Conservation (phyloP, 1,284 basidiomycete species). For the Pulchroboletus neoregius region DNA sequence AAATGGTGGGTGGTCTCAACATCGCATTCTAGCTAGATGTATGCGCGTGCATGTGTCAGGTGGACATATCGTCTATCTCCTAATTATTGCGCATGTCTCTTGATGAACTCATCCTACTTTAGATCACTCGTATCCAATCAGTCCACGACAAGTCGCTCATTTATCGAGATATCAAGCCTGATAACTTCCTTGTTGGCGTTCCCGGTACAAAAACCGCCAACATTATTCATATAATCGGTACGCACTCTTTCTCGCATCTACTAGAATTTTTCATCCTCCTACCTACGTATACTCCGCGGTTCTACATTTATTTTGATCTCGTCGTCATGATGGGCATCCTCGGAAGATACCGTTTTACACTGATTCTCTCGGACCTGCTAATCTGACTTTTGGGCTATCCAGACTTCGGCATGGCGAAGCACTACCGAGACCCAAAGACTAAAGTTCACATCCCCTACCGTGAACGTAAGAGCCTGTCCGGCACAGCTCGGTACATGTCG, state of each 20-base stretch:
- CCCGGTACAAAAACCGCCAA: conserved; percentile 91
- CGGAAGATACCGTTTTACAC: conserved; percentile 3
- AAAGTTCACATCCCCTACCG: conserved; percentile 98
- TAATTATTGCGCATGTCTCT: not conserved
- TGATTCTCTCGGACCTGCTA: conserved; percentile 10
- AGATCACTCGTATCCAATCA: conserved; percentile 96
- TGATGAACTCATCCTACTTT: conserved; percentile 14
- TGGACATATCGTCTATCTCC: not conserved
- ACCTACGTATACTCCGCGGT: conserved; percentile 1
- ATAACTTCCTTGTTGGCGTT: conserved; percentile 97
- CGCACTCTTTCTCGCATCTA: conserved; percentile 25
- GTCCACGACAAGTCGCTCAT: conserved; percentile 99
- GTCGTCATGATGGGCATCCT: conserved; percentile 1
- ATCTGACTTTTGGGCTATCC: conserved; percentile 8
- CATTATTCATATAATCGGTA: conserved; percentile 87
- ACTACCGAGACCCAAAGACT: conserved; percentile 97
- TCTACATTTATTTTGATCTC: conserved; percentile 5
- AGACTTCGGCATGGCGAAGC: conserved; percentile 99
- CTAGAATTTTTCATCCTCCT: not conserved
- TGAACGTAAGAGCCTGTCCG: conserved; percentile 96
- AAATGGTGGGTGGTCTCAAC: conserved; percentile 73
- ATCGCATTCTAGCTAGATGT: conserved; percentile 3
- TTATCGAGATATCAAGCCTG: conserved; percentile 98
- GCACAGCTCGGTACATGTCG: conserved; percentile 97
- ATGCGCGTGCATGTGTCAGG: not conserved